A percentile compares a stretch with the other conserved stretches of the same genome.
Evolutionary conservation across 1,139 yeast genomes (phyloP).

Genomic region (Geotrichum bryndzae): DNA sequence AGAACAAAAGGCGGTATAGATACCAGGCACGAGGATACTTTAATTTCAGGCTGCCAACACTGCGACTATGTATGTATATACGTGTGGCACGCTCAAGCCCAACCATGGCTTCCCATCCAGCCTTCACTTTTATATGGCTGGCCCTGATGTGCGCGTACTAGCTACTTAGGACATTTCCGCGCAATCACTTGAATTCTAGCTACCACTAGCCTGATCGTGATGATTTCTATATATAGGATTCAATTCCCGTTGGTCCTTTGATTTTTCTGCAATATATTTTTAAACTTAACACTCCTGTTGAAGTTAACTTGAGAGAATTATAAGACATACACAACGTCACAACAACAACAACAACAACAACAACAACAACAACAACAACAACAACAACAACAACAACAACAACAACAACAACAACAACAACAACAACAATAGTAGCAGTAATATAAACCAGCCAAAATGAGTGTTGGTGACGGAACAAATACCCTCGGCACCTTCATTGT

Average conservation of each 20-base stretch:
- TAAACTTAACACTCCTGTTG: neutral
- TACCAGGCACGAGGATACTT: neutral
- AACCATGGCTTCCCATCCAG: neutral
- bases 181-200: neutral
- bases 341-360: neutral
- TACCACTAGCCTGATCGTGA: neutral
- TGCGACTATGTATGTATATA: neutral
- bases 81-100: neutral
- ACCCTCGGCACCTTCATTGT: constrained; percentile 36
- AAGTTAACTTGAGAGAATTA: neutral
- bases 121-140: neutral
- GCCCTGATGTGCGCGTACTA: neutral
- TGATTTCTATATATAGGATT: neutral
- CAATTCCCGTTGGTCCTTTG: neutral
- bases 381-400: no score
- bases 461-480: neutral
- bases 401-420: no score
- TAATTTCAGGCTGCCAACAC: neutral
- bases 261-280: no score
- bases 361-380: no score
- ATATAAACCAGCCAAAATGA: neutral
- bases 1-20: neutral
- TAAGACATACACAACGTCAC: neutral
- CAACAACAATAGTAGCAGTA: neutral
- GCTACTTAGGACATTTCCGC: neutral